Evolutionary conservation across 345 rosid genomes (phyloP).

Genomic region (Populus nigra): DNA sequence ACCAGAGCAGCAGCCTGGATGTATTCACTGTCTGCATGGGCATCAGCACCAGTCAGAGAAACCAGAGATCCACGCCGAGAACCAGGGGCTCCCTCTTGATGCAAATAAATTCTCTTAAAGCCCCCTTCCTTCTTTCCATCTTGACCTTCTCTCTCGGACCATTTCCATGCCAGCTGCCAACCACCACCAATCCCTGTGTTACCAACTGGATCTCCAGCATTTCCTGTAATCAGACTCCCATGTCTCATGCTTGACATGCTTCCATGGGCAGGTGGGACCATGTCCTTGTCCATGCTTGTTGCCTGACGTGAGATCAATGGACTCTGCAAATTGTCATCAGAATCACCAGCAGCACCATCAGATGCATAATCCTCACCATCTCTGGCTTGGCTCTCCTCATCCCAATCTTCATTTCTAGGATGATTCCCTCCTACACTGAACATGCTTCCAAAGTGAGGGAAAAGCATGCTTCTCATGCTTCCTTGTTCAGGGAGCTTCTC

Average conservation of each 20-base stretch:
- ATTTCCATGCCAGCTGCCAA: slow-evolving; percentile 99
- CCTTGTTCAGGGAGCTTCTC: slow-evolving; percentile 77
- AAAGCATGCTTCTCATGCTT: slow-evolving; percentile 87
- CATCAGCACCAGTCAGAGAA: slow-evolving; percentile 60
- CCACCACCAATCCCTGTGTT: slow-evolving; percentile 86
- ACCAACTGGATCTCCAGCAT: slow-evolving; percentile 49
- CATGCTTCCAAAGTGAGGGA: slow-evolving; percentile 96
- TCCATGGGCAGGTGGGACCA: slow-evolving; percentile 48
- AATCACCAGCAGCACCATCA: slow-evolving; percentile 61
- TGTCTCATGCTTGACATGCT: slow-evolving; percentile 54
- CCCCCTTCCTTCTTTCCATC: slow-evolving; percentile 80
- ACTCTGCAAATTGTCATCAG: slow-evolving; percentile 75
- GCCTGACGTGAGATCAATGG: slow-evolving; percentile 92
- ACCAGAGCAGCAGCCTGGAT: slow-evolving; percentile 91
- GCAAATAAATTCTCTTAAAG: slow-evolving; percentile 81
- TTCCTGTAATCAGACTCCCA: slow-evolving; percentile 57
- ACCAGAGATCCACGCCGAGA: slow-evolving; percentile 67
- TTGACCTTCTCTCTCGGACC: slow-evolving; percentile 68
- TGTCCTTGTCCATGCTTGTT: slow-evolving; percentile 70
- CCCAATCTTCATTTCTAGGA: slow-evolving; percentile 72
- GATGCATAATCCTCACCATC: slow-evolving; percentile 71
- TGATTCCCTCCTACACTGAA: slow-evolving; percentile 88
- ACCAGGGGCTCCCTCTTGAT: slow-evolving; percentile 59
- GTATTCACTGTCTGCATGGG: slow-evolving; percentile 48
- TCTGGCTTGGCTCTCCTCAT: slow-evolving; percentile 66